phyloP scores from a whole-genome alignment of 73 alveolate genomes.

The Uronychia binucleata region DNA sequence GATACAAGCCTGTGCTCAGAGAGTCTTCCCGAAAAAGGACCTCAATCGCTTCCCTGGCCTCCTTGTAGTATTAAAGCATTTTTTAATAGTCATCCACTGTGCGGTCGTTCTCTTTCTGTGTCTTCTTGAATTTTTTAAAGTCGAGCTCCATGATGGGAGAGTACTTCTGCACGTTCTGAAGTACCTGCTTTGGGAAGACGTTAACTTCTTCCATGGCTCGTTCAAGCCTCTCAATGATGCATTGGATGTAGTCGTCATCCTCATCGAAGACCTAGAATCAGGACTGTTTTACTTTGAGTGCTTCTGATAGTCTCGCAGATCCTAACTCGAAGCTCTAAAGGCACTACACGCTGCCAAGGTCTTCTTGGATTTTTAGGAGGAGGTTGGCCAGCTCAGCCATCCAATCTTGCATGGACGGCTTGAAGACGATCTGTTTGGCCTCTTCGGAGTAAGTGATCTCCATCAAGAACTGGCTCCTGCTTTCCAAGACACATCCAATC shows the following conservation, averaged over 20 bases:
- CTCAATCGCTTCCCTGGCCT: slow-evolving; percentile 26
- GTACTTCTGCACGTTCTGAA: background rate
- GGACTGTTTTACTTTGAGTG: slow-evolving; percentile 18
- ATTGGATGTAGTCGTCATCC: slow-evolving; percentile 22
- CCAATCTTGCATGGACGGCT: slow-evolving; percentile 40
- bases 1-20: slow-evolving; percentile 28
- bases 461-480: too few species aligned
- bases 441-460: slow-evolving; percentile 18
- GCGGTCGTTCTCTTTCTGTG: slow-evolving; percentile 40
- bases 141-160: slow-evolving; percentile 28
- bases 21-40: slow-evolving; percentile 1
- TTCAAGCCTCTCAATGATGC: background rate
- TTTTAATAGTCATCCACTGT: slow-evolving; percentile 24
- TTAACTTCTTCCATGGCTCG: slow-evolving; percentile 1
- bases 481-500: too few species aligned
- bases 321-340: slow-evolving; percentile 50
- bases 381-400: slow-evolving; percentile 8
- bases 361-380: slow-evolving; percentile 21
- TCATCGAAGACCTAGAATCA: slow-evolving; percentile 41
- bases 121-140: slow-evolving; percentile 42
- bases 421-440: background rate
- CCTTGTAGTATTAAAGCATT: slow-evolving; percentile 3
- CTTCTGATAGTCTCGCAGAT: slow-evolving; percentile 39
- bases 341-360: slow-evolving; percentile 40
- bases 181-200: slow-evolving; percentile 2